phyloP scores from a whole-genome alignment of 2,329 filamentous ascomycete genomes.

The Cercospora beticola region DNA sequence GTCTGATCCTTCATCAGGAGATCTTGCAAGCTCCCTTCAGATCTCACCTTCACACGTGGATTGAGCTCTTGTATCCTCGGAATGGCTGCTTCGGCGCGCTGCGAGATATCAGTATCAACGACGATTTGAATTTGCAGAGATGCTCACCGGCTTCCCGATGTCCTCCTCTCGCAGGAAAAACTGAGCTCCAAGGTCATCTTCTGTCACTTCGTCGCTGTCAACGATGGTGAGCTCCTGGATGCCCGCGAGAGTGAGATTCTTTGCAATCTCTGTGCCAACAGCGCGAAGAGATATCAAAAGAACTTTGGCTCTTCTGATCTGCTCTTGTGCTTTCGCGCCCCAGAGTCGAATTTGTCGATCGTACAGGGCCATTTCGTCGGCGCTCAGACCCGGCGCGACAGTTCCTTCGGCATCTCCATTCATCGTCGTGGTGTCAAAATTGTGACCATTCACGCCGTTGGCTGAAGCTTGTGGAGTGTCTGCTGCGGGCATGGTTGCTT shows the following conservation, averaged over 20 bases:
- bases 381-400: slow-evolving; percentile 33
- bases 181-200: slow-evolving; percentile 68
- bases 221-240: slow-evolving; percentile 87
- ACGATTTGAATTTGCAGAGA: background rate
- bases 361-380: slow-evolving; percentile 95
- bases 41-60: slow-evolving; percentile 73
- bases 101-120: slow-evolving; percentile 9
- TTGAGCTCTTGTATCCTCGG: slow-evolving; percentile 82
- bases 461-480: background rate
- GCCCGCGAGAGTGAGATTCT: slow-evolving; percentile 93
- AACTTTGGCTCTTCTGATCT: slow-evolving; percentile 83
- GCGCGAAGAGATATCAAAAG: slow-evolving; percentile 85
- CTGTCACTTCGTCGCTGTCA: slow-evolving; percentile 72
- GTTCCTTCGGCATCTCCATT: slow-evolving; percentile 26
- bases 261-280: slow-evolving; percentile 90
- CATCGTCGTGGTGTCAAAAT: slow-evolving; percentile 7
- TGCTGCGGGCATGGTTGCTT: slow-evolving; percentile 4
- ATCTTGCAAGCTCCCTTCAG: slow-evolving; percentile 53
- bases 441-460: slow-evolving; percentile 19
- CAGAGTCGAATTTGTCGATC: slow-evolving; percentile 96
- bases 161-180: slow-evolving; percentile 74
- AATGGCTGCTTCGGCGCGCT: slow-evolving; percentile 77
- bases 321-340: slow-evolving; percentile 90
- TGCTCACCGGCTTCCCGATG: slow-evolving; percentile 68
- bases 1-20: slow-evolving; percentile 67